A percentile compares a stretch with the other conserved stretches of the same genome.
These are phyloP conservation scores for Scheffersomyces cryptocercus DNA, from an alignment of 1,139 yeast genomes.

Conservation along the genomic window DNA sequence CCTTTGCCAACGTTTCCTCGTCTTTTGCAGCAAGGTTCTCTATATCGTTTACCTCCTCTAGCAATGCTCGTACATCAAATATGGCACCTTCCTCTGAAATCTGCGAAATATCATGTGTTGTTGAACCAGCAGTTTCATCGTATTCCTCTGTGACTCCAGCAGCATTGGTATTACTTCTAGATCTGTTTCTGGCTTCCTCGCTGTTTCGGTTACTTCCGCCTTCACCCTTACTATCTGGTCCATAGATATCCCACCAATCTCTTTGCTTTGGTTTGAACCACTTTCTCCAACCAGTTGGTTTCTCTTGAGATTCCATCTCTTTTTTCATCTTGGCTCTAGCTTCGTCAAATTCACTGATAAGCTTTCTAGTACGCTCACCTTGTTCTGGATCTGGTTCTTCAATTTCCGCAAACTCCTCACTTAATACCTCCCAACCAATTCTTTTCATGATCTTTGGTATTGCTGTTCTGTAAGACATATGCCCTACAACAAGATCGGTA, in stretches of 20 bases:
- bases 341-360: conserved; percentile 81
- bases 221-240: conserved; percentile 10
- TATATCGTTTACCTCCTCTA: conserved; percentile 47
- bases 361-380: conserved; percentile 75
- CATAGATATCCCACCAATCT: conserved; percentile 86
- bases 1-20: conserved; percentile 14
- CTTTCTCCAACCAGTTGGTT: conserved; percentile 46
- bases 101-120: neutral
- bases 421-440: conserved; percentile 77
- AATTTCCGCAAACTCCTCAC: conserved; percentile 92
- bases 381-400: conserved; percentile 95
- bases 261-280: conserved; percentile 78
- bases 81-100: conserved; percentile 17
- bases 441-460: conserved; percentile 76
- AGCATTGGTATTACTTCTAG: conserved; percentile 3
- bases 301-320: conserved; percentile 17
- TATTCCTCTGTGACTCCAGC: conserved; percentile 1
- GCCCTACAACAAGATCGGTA: conserved; percentile 87
- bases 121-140: conserved; percentile 3
- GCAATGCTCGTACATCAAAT: conserved; percentile 50
- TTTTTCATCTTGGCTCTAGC: conserved; percentile 63
- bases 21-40: conserved; percentile 29
- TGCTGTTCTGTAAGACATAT: conserved; percentile 93
- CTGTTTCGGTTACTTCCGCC: neutral
- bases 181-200: neutral